Evolutionary conservation across 352 stramenopile genomes (phyloP).

Genomic region (Pythium myriotylum): DNA sequence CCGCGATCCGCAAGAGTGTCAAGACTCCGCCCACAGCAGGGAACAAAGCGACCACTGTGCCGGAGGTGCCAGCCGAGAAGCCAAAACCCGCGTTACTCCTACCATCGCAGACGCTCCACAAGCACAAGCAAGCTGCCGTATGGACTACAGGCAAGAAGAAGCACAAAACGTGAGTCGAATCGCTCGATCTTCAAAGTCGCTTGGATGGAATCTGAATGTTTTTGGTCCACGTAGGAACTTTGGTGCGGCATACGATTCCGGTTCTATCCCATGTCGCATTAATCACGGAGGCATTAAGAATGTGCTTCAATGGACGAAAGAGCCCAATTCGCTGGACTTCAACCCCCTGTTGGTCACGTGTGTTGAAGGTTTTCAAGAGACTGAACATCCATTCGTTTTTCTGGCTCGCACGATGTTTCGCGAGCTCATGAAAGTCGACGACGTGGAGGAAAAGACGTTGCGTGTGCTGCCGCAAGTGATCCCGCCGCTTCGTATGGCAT

Average conservation of each 20-base stretch:
- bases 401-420: conserved; percentile 72
- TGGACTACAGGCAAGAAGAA: conserved; percentile 74
- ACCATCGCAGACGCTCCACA: conserved; percentile 59
- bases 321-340: conserved; percentile 57
- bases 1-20: conserved; percentile 18
- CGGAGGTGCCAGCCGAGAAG: conserved; percentile 12
- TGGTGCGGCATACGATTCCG: conserved; percentile 61
- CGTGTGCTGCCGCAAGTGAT: conserved; percentile 65
- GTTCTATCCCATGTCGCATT: conserved; percentile 76
- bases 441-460: conserved; percentile 62
- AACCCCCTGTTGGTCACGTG: conserved; percentile 74
- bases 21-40: conserved; percentile 22
- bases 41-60: neutral
- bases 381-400: conserved; percentile 80
- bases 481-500: conserved; percentile 50
- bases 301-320: conserved; percentile 70
- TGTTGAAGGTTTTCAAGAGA: conserved; percentile 71
- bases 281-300: conserved; percentile 82
- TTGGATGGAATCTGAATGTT: neutral
- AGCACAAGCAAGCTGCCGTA: conserved; percentile 76
- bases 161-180: conserved; percentile 64
- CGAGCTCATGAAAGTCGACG: conserved; percentile 63
- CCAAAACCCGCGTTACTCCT: conserved; percentile 34
- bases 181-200: neutral
- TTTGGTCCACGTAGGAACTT: conserved; percentile 50